phyloP scores from a whole-genome alignment of 2,329 filamentous ascomycete genomes.

The Penicillium palitans region DNA sequence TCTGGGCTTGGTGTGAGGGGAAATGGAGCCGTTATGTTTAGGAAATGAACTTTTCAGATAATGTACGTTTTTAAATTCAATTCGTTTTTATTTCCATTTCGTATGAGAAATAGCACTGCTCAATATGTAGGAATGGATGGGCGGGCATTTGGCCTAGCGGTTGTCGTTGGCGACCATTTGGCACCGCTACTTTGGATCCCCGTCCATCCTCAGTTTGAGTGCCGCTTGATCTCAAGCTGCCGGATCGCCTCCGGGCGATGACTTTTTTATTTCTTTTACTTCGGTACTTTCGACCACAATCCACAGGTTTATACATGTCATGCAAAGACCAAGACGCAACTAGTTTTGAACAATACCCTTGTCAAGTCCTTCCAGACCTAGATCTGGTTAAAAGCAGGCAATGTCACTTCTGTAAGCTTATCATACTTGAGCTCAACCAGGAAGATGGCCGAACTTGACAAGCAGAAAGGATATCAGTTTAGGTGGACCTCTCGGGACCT shows the following conservation, averaged over 20 bases:
- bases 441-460: background rate
- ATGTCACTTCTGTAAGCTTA: background rate
- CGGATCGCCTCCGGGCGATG: background rate
- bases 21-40: no score
- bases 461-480: background rate
- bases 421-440: background rate
- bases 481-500: background rate
- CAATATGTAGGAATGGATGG: background rate
- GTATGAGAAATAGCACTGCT: background rate
- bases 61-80: no score
- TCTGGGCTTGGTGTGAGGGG: no score
- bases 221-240: background rate
- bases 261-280: background rate
- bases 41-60: no score
- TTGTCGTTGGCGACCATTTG: background rate
- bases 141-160: background rate
- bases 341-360: background rate
- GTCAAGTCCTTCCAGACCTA: background rate
- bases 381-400: background rate
- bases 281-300: background rate
- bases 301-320: background rate
- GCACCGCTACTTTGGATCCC: background rate
- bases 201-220: background rate
- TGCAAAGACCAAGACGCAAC: background rate
- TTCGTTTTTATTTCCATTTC: background rate